Conservation (phyloP, 352 stramenopile species). For the Pythium guiyangense region DNA sequence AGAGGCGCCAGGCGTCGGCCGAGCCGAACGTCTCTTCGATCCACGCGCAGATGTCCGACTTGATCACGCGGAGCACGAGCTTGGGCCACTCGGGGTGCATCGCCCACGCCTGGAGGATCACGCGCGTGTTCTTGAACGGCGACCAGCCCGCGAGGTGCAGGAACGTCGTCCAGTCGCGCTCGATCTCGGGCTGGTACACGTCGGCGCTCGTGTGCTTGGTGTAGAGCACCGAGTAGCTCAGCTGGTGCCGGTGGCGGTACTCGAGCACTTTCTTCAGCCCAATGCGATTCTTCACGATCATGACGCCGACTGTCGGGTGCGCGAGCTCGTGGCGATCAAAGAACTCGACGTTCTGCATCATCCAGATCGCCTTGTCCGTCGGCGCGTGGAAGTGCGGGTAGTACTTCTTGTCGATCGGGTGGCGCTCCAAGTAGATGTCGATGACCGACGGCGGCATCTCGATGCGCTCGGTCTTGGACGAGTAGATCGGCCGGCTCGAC, state of each 20-base stretch:
- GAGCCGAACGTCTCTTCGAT: conserved; percentile 54
- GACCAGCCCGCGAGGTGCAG: conserved; percentile 66
- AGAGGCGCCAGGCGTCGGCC: conserved; percentile 39
- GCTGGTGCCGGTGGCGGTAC: conserved; percentile 66
- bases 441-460: conserved; percentile 69
- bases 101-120: conserved; percentile 67
- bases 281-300: conserved; percentile 82
- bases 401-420: conserved; percentile 71
- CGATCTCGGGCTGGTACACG: conserved; percentile 44
- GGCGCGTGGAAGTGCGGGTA: conserved; percentile 49
- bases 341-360: conserved; percentile 85
- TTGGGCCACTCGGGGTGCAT: conserved; percentile 68
- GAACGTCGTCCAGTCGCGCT: conserved; percentile 74
- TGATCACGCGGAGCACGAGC: conserved; percentile 66
- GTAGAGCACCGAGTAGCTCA: conserved; percentile 79
- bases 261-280: conserved; percentile 79
- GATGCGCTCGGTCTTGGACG: conserved; percentile 25
- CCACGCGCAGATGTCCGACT: conserved; percentile 57
- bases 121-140: conserved; percentile 74
- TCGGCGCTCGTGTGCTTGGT: conserved; percentile 80
- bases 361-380: conserved; percentile 74
- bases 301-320: conserved; percentile 67
- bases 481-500: conserved; percentile 55
- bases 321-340: conserved; percentile 76
- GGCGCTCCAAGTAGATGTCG: conserved; percentile 73